Evolutionary conservation across 768 basidiomycete genomes (phyloP).

Genomic region (Phlebiopsis gigantea): DNA sequence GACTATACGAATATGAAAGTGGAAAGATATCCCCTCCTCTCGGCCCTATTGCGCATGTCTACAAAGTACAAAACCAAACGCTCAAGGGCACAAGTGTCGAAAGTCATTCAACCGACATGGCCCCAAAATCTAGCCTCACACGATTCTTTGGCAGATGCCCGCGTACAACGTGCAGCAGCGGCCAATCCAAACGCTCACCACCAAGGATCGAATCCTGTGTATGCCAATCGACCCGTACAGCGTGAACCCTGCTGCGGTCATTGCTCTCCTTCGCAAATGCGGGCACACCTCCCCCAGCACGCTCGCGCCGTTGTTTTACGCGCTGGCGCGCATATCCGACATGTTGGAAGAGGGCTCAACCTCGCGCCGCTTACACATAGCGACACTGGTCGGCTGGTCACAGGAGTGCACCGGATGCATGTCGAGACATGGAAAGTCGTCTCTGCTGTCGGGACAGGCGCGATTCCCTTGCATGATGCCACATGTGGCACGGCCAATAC

Average conservation of each 20-base stretch:
- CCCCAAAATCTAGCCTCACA: constrained; percentile 1
- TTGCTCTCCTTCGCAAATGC: constrained; percentile 22
- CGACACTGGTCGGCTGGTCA: constrained; percentile 20
- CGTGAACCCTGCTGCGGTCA: constrained; percentile 20
- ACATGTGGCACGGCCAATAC: too few relatives aligned
- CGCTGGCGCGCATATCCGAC: constrained; percentile 16
- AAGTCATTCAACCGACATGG: constrained; percentile 3
- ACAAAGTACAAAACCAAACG: constrained; percentile 10
- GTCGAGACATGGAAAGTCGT: too few relatives aligned
- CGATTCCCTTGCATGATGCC: too few relatives aligned
- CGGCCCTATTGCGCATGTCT: constrained; percentile 11
- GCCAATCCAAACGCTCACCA: too few relatives aligned
- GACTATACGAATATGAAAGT: constrained; percentile 14
- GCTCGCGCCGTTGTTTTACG: constrained; percentile 25
- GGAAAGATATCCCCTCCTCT: constrained; percentile 14
- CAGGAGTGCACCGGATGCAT: too few relatives aligned
- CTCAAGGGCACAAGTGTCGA: constrained; percentile 3
- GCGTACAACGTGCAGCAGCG: not conserved
- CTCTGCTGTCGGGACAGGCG: too few relatives aligned
- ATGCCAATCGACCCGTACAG: constrained; percentile 16
- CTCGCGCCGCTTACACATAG: constrained; percentile 18
- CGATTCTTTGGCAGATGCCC: constrained; percentile 1
- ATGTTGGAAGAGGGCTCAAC: constrained; percentile 15
- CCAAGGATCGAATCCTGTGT: too few relatives aligned
- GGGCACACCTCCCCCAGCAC: constrained; percentile 13